Base-by-base conservation (phyloP, 306 rosid genomes). In the Rosa rugosa region DNA sequence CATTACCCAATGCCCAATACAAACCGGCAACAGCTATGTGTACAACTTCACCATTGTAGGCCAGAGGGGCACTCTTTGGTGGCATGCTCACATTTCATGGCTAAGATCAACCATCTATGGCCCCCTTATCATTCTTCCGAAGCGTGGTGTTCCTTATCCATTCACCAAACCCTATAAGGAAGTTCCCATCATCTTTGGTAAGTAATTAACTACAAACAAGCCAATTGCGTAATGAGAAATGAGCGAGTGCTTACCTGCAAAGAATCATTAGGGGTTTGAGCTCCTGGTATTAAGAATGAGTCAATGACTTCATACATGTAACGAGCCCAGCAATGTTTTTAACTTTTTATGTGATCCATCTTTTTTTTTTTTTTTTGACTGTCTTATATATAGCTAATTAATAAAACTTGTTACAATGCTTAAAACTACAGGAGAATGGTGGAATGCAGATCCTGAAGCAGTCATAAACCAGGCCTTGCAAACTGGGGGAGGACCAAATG, bases 11-110 rank as follows among this genome's bases (percentile, higher is more conserved):
- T 89, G 93, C 74, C 96, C 93, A 2, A 91, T 91, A 16, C 96
- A 91, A 81, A 89, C 66, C 9, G 86, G 91, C 11, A 84, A 84
- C 60, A 87, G 80, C 50, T 91, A 87, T 87, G 91, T 87, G 6
- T 91, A 91, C 80, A 91, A 89, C 74, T 91, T 63, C 83, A 89
- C 92, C 22, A 72, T 89, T 23, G 73, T 71, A 1, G 92, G 89
- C 1, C 97, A 91, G 23, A 81, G 93, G 84, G 93, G 93, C 49
- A 89, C 93, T 77, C 91, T 91, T 75, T 86, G 72, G 40, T 88
- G 89, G 92, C 93, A 89, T 80, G 97, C 97, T 2, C 94, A 91
- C 68, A 83, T 88, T 25, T 88, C 94, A 14, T 91, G 97, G 97
- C 69, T 86, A 59, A 83, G 97, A 82, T 60, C 92, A 74, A 85